Percentiles rank a stretch among this genome's conserved stretches.
phyloP scores from a whole-genome alignment of 2,329 filamentous ascomycete genomes.

The Dothistroma septosporum region DNA sequence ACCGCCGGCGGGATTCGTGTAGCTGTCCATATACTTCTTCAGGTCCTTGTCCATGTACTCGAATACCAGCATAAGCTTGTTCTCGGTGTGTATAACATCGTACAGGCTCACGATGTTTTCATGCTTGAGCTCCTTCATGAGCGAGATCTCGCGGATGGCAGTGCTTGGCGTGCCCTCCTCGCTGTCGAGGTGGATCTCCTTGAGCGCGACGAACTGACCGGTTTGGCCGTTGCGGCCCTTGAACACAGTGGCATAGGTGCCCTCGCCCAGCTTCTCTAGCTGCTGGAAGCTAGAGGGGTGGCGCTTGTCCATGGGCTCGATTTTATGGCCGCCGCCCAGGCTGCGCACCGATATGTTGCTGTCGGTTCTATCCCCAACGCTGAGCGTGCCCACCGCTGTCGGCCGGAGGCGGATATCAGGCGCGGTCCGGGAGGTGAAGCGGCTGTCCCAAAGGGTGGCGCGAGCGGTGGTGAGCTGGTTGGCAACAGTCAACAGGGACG shows the following conservation, averaged over 20 bases:
- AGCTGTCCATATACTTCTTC: constrained; percentile 92
- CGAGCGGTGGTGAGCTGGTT: constrained; percentile 46
- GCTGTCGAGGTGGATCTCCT: constrained; percentile 97
- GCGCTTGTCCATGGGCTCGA: constrained; percentile 74
- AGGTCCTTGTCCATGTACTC: constrained; percentile 98
- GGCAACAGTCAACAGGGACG: constrained; percentile 16
- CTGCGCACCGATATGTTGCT: constrained; percentile 49
- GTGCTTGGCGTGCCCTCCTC: constrained; percentile 97
- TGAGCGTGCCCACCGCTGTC: constrained; percentile 48
- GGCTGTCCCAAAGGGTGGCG: constrained; percentile 49
- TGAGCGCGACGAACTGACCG: constrained; percentile 90
- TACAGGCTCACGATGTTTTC: constrained; percentile 96
- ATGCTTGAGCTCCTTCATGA: constrained; percentile 99
- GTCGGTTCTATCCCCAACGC: constrained; percentile 46
- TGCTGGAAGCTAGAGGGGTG: constrained; percentile 98
- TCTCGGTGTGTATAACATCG: constrained; percentile 99
- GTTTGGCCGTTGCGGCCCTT: constrained; percentile 97
- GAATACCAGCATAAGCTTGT: constrained; percentile 99
- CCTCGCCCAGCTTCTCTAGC: constrained; percentile 95
- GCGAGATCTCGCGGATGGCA: constrained; percentile 94
- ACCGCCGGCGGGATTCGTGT: constrained; percentile 57
- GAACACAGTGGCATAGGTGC: constrained; percentile 98
- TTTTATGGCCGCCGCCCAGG: constrained; percentile 42
- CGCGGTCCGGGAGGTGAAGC: constrained; percentile 42
- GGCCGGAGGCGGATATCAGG: constrained; percentile 45